A percentile compares a stretch with the other conserved stretches of the same genome.
Evolutionary conservation across 2,329 filamentous ascomycete species (phyloP).

Genomic region (Sporothrix curviconia): DNA sequence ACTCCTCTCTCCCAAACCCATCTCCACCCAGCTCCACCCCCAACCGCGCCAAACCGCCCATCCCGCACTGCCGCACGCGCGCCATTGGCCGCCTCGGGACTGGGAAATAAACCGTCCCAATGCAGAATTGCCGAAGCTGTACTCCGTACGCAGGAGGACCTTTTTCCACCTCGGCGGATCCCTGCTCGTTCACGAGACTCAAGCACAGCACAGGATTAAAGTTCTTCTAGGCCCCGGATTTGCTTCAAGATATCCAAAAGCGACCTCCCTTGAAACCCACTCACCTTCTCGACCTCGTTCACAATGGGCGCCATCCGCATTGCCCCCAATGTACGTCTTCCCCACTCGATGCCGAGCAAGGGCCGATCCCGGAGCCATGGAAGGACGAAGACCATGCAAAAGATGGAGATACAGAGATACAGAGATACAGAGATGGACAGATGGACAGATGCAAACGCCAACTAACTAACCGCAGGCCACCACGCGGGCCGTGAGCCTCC

Average conservation of each 20-base stretch:
- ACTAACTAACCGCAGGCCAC: constrained; percentile 40
- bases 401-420: background rate
- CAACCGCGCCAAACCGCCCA: background rate
- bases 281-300: background rate
- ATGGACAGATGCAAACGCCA: background rate
- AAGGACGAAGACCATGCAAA: background rate
- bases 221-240: too few relatives aligned
- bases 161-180: too few relatives aligned
- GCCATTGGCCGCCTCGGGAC: background rate
- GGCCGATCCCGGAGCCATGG: background rate
- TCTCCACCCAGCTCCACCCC: background rate
- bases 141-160: background rate
- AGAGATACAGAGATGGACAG: background rate
- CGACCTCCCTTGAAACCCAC: background rate
- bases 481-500: constrained; percentile 60
- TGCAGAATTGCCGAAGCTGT: constrained; percentile 5
- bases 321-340: constrained; percentile 30
- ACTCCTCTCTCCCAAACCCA: background rate
- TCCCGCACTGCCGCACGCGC: background rate
- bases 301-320: constrained; percentile 25
- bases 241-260: background rate
- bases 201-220: background rate
- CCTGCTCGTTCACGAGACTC: background rate
- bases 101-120: constrained; percentile 1
- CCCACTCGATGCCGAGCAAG: background rate